Percentiles rank a stretch among this genome's conserved stretches.
Conservation (phyloP, 805 yeast genomes). For the Candida alai region DNA sequence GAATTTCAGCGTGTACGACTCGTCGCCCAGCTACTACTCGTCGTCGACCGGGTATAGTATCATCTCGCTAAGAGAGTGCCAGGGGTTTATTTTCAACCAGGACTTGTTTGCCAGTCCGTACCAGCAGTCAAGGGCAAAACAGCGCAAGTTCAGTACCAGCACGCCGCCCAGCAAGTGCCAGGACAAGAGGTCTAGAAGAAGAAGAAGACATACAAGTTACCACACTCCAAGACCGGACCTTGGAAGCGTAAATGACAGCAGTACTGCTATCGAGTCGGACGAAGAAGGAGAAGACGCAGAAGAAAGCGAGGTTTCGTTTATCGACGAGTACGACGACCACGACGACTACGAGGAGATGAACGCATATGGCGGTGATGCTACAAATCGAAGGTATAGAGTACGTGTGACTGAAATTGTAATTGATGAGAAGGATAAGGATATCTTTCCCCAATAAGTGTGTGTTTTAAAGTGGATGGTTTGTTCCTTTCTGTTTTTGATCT, state of each 20-base stretch:
- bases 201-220: constrained; percentile 30
- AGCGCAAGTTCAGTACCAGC: constrained; percentile 21
- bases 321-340: constrained; percentile 11
- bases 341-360: constrained; percentile 16
- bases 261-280: constrained; percentile 5
- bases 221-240: constrained; percentile 21
- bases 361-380: constrained; percentile 20
- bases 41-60: constrained; percentile 25
- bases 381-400: constrained; percentile 28
- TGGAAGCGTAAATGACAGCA: constrained; percentile 6
- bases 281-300: constrained; percentile 11
- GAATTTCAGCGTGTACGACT: constrained; percentile 50
- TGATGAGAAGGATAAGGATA: constrained; percentile 29
- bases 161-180: background rate
- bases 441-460: constrained; percentile 18
- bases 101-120: constrained; percentile 70
- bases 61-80: constrained; percentile 55
- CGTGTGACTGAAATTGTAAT: constrained; percentile 40
- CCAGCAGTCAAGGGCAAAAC: constrained; percentile 48
- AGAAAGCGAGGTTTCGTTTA: constrained; percentile 9
- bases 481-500: background rate
- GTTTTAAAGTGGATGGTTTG: too few species aligned
- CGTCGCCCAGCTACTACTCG: constrained; percentile 27
- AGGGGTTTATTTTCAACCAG: constrained; percentile 75
- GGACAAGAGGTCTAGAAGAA: constrained; percentile 2